A percentile compares a stretch with the other conserved stretches of the same genome.
These are phyloP conservation scores for Metschnikowia continentalis DNA, from an alignment of 805 yeast genomes.

Conservation along the genomic window DNA sequence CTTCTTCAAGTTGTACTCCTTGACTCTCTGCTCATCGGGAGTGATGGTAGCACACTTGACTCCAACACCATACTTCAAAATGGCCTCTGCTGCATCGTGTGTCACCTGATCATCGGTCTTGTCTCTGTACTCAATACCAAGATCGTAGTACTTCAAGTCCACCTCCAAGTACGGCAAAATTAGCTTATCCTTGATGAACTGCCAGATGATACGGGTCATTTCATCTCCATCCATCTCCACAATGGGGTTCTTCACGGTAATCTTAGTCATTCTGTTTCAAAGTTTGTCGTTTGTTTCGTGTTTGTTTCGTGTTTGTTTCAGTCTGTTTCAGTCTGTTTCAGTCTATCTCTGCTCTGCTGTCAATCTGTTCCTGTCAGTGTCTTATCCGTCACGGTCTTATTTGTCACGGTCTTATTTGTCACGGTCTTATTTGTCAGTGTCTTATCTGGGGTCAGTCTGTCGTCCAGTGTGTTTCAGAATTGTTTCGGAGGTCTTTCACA, in stretches of 20 bases:
- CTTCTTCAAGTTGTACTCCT: constrained; percentile 66
- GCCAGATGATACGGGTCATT: constrained; percentile 84
- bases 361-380: no score
- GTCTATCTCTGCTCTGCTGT: no score
- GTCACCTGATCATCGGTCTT: constrained; percentile 70
- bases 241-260: constrained; percentile 66
- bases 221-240: constrained; percentile 85
- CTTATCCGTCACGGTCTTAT: no score
- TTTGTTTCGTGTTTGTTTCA: neutral
- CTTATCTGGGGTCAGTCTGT: no score
- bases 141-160: constrained; percentile 72
- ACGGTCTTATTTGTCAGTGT: no score
- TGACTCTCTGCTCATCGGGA: constrained; percentile 76
- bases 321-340: neutral
- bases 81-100: constrained; percentile 74
- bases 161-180: constrained; percentile 67
- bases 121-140: constrained; percentile 66
- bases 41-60: constrained; percentile 84
- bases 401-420: no score
- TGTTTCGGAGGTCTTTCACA: no score
- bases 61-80: constrained; percentile 71
- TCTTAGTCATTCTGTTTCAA: constrained; percentile 32
- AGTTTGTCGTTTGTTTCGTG: neutral
- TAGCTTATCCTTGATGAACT: constrained; percentile 62
- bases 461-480: no score